Base-by-base conservation (phyloP, 2,329 filamentous ascomycete species). In the Fusarium pseudonygamai region DNA sequence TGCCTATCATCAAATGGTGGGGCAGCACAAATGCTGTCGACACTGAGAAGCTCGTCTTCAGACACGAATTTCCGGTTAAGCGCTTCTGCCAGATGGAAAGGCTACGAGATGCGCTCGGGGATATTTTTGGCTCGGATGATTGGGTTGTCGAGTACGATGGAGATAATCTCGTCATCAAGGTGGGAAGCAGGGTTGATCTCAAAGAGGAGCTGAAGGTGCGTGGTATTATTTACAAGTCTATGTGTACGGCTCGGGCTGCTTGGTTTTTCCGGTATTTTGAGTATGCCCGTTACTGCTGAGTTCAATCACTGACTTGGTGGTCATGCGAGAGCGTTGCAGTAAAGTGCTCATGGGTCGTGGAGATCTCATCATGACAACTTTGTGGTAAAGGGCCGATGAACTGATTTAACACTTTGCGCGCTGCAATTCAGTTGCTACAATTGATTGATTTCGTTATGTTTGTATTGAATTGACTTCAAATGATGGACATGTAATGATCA, bases 401-500 rank as follows among this genome's bases (percentile, higher is more conserved):
- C 6, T 28, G 3, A 5, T 22, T 22, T 7, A 13, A 13, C 9
- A 28, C 13, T 28, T 3, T 5, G 9, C 45, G 4, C 3, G 18
- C 13, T 22, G 1, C 2, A 9, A 18, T 18, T 8, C 34, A 36
- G 34, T 8, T 36, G 34, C 34, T 36, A 9, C 15, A 36, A 18
- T 3, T 18, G 15, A 36, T 9, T 36, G 1, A 14, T 15, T 6
- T 36, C 15, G 15, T 16, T 36, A 18, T 36, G 0, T 18, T 36
- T 5, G 15, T 36, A 36, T 16, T 18, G 15, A 36, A 18, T 24
- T 12, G 4, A 24, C 2, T 24, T 12, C 0, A 24, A 24, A 5
- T 45, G 3, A 26, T 20, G 7, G 0, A 9, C 0, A 26, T 24
- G 7, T 5, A 13, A 20, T 1, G 18, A 28, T 46, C 13, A 7